These are phyloP conservation scores for Nakazawaea ishiwadae DNA, from an alignment of 805 yeast species.

Conservation along the genomic window DNA sequence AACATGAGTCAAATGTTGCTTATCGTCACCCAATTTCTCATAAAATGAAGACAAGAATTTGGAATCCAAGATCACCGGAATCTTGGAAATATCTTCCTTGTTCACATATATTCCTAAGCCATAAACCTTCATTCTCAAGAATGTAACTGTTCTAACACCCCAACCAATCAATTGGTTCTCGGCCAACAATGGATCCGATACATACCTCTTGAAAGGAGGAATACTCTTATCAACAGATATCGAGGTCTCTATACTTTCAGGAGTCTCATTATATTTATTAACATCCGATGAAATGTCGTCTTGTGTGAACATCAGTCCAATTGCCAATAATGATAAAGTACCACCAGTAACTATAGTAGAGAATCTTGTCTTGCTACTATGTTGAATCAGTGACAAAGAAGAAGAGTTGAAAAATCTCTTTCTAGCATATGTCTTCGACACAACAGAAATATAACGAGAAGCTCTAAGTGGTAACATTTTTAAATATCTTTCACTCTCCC, in stretches of 20 bases:
- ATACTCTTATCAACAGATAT: slow-evolving; percentile 23
- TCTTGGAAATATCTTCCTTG: slow-evolving; percentile 42
- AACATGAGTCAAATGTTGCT: slow-evolving; percentile 23
- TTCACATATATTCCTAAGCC: slow-evolving; percentile 82
- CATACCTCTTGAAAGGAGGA: slow-evolving; percentile 22
- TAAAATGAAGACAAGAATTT: slow-evolving; percentile 31
- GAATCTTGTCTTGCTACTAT: not conserved
- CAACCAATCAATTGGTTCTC: slow-evolving; percentile 62
- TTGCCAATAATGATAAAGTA: not conserved
- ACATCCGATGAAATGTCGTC: not conserved
- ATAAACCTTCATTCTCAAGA: slow-evolving; percentile 77
- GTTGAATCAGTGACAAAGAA: not conserved
- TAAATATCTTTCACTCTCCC: no score
- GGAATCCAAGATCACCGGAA: slow-evolving; percentile 38
- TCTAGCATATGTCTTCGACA: no score
- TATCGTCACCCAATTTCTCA: slow-evolving; percentile 14
- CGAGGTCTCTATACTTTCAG: slow-evolving; percentile 11
- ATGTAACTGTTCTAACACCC: slow-evolving; percentile 82
- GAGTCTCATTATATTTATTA: slow-evolving; percentile 14
- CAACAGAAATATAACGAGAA: no score
- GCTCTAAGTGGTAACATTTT: no score
- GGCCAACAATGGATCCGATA: slow-evolving; percentile 16
- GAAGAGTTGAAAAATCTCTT: not conserved
- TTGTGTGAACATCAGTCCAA: not conserved
- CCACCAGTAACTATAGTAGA: not conserved